These are phyloP conservation scores for Nitzschia palea DNA, from an alignment of 108 stramenopile species.

Conservation along the genomic window DNA sequence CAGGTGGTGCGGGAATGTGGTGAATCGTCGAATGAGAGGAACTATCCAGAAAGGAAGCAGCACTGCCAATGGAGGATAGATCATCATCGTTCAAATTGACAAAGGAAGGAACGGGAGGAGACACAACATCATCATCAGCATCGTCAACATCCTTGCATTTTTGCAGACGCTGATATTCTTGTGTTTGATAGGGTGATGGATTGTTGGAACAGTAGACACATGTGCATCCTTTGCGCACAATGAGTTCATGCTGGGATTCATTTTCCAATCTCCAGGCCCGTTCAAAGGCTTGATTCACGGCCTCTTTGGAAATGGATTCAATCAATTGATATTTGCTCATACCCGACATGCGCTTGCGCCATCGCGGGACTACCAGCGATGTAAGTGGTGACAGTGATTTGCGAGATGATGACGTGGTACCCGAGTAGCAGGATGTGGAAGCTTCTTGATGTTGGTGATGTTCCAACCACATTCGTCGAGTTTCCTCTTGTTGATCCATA, in stretches of 20 bases:
- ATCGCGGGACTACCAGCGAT: neutral
- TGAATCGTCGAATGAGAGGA: neutral
- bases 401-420: too few species aligned
- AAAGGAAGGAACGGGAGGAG: too few species aligned
- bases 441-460: too few species aligned
- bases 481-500: neutral
- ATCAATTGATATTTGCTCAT: neutral
- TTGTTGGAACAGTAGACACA: constrained; percentile 1
- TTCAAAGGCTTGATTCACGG: neutral
- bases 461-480: neutral
- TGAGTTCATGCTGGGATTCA: neutral
- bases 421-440: too few species aligned
- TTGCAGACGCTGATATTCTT: neutral
- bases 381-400: neutral
- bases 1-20: neutral
- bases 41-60: neutral
- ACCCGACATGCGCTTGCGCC: neutral
- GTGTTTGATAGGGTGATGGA: neutral
- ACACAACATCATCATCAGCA: neutral
- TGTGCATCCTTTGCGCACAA: neutral
- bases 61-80: neutral
- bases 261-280: neutral
- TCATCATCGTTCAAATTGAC: neutral
- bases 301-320: neutral
- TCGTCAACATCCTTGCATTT: neutral